Evolutionary conservation across 2,329 filamentous ascomycete species (phyloP).

Genomic region (Chaetoscypha palmicola): DNA sequence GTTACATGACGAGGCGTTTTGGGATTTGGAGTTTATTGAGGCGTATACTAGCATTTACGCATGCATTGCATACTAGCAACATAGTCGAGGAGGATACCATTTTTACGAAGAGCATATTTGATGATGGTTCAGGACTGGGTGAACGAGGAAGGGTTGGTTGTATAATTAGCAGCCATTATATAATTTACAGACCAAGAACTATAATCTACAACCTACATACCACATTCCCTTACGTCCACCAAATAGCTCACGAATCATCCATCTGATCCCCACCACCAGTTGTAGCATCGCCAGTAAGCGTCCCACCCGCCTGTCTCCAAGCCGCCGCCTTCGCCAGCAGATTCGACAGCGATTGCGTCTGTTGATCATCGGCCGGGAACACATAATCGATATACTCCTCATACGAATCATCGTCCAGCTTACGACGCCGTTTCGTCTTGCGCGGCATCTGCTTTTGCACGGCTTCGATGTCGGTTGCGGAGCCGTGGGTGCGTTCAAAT

Average conservation of each 20-base stretch:
- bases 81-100: too few relatives aligned
- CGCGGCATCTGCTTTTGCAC: slow-evolving; percentile 93
- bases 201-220: too few relatives aligned
- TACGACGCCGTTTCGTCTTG: slow-evolving; percentile 84
- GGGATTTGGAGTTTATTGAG: too few relatives aligned
- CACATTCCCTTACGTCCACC: too few relatives aligned
- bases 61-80: too few relatives aligned
- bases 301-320: slow-evolving; percentile 43
- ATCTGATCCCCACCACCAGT: slow-evolving; percentile 10
- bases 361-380: slow-evolving; percentile 90
- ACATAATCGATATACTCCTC: slow-evolving; percentile 98
- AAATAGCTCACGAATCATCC: not conserved
- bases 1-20: too few relatives aligned
- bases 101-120: too few relatives aligned
- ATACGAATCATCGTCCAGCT: slow-evolving; percentile 84
- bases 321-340: slow-evolving; percentile 78
- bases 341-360: slow-evolving; percentile 74
- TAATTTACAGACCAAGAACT: too few relatives aligned
- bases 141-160: too few relatives aligned
- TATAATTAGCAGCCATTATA: too few relatives aligned
- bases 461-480: slow-evolving; percentile 64
- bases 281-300: slow-evolving; percentile 19
- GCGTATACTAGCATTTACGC: too few relatives aligned
- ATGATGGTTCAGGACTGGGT: too few relatives aligned
- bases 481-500: slow-evolving; percentile 84